These are phyloP conservation scores for Magnusiomyces sp. DNA, from an alignment of 1,139 yeast genomes.

Conservation along the genomic window DNA sequence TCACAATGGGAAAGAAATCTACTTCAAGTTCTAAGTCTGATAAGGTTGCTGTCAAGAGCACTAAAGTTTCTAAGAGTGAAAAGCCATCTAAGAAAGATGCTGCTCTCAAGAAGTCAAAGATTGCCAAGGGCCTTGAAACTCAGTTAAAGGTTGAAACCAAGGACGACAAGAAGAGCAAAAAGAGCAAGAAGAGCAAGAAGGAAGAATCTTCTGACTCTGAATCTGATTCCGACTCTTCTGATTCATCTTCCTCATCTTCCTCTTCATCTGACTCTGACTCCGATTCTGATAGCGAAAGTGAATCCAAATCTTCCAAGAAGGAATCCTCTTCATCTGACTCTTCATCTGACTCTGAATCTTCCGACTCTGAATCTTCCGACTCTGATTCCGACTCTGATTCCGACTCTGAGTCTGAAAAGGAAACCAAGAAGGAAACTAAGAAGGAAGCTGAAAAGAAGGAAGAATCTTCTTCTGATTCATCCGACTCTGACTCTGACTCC, in stretches of 20 bases:
- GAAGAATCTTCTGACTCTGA: constrained; percentile 9
- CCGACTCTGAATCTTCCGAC: constrained; percentile 2
- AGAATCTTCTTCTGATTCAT: constrained; percentile 7
- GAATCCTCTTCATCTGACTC: constrained; percentile 7
- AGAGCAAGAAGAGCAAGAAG: constrained; percentile 4
- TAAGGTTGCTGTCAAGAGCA: neutral
- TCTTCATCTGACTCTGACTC: constrained; percentile 2
- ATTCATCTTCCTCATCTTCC: neutral
- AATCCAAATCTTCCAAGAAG: neutral
- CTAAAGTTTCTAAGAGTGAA: constrained; percentile 15
- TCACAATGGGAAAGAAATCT: constrained; percentile 15
- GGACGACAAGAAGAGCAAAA: constrained; percentile 24
- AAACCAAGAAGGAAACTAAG: constrained; percentile 1
- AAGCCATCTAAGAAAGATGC: constrained; percentile 23
- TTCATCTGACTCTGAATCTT: constrained; percentile 5
- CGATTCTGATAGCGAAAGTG: constrained; percentile 2
- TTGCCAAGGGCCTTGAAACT: too few species aligned
- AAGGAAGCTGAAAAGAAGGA: constrained; percentile 1
- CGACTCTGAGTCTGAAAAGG: constrained; percentile 6
- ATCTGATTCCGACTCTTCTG: constrained; percentile 2
- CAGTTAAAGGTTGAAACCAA: constrained; percentile 17
- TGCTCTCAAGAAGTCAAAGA: constrained; percentile 22
- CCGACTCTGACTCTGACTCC: constrained; percentile 6
- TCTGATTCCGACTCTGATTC: constrained; percentile 8
- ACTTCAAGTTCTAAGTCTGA: constrained; percentile 18